Percentiles rank a stretch among this genome's conserved stretches.
Conservation (phyloP, 495 filamentous ascomycete genomes). For the Xylaria intraflava region DNA sequence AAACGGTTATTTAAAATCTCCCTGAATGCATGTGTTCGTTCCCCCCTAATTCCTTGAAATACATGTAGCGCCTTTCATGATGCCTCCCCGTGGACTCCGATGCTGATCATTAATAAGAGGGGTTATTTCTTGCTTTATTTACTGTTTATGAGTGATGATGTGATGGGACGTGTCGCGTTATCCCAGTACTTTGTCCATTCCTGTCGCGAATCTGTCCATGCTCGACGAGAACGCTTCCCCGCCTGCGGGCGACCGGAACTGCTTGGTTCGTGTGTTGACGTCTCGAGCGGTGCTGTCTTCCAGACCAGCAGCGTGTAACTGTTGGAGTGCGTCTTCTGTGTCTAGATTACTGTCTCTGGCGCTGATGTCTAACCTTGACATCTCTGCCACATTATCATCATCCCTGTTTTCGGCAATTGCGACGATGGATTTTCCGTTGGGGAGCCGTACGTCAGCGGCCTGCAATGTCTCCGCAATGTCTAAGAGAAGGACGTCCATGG, state of each 20-base stretch:
- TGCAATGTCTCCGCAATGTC: constrained; percentile 75
- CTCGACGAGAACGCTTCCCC: constrained; percentile 1
- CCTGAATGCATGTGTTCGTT: too few species aligned
- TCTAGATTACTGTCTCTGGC: constrained; percentile 12
- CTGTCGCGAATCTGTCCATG: constrained; percentile 8
- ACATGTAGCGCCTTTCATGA: too few species aligned
- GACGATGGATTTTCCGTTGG: constrained; percentile 34
- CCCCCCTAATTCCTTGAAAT: too few species aligned
- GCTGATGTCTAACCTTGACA: constrained; percentile 16
- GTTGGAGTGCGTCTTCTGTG: constrained; percentile 10
- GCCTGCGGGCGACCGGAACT: constrained; percentile 7
- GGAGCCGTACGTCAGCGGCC: constrained; percentile 48
- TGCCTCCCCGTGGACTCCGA: too few species aligned
- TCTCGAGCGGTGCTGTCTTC: background rate
- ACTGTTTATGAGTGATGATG: too few species aligned
- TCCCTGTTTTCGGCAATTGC: background rate
- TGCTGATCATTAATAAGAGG: too few species aligned
- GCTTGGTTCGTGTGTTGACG: constrained; percentile 2
- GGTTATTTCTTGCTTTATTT: too few species aligned
- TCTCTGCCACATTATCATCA: constrained; percentile 15
- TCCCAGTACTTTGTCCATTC: constrained; percentile 17
- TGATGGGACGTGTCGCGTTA: too few species aligned
- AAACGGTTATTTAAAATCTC: too few species aligned
- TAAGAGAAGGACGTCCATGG: constrained; percentile 82
- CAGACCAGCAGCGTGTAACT: constrained; percentile 1